phyloP scores from a whole-genome alignment of 805 yeast genomes.

The Lachancea nothofagi region DNA sequence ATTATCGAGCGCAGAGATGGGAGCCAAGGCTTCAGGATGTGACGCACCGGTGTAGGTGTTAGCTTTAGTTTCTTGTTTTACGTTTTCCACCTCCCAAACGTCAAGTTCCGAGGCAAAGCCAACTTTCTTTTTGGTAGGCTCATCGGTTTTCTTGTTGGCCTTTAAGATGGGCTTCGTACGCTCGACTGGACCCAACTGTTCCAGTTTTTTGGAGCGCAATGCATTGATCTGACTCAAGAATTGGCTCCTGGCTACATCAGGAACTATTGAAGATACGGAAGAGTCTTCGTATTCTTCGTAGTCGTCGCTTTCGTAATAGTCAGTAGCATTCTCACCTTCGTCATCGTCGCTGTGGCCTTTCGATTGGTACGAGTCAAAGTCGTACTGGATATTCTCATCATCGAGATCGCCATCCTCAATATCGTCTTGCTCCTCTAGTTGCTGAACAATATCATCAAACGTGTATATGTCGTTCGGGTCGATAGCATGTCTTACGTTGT shows the following conservation, averaged over 20 bases:
- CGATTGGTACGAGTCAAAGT: conserved; percentile 17
- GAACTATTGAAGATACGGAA: conserved; percentile 17
- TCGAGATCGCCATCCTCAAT: conserved; percentile 23
- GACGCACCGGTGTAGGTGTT: conserved; percentile 24
- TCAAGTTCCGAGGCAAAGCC: conserved; percentile 32
- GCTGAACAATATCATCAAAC: conserved; percentile 30
- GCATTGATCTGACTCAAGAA: conserved; percentile 26
- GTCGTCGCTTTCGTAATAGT: conserved; percentile 15
- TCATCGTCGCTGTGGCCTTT: conserved; percentile 2
- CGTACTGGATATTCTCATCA: conserved; percentile 20
- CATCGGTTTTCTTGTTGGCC: conserved; percentile 7
- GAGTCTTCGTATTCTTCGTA: conserved; percentile 17
- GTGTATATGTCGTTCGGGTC: conserved; percentile 28
- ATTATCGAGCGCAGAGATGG: conserved; percentile 1
- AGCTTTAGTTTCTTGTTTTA: conserved; percentile 28
- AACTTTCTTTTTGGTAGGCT: conserved; percentile 26
- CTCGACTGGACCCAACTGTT: neutral
- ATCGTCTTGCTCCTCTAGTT: conserved; percentile 29
- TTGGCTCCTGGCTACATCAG: conserved; percentile 24
- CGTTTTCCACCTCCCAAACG: conserved; percentile 31
- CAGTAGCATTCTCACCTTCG: no score
- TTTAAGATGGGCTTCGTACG: conserved; percentile 9
- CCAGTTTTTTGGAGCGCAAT: conserved; percentile 13
- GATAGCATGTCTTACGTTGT: conserved; percentile 13
- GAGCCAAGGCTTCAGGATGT: neutral